These are phyloP conservation scores for Dipteronia sinensis DNA, from an alignment of 345 rosid genomes.

Conservation along the genomic window DNA sequence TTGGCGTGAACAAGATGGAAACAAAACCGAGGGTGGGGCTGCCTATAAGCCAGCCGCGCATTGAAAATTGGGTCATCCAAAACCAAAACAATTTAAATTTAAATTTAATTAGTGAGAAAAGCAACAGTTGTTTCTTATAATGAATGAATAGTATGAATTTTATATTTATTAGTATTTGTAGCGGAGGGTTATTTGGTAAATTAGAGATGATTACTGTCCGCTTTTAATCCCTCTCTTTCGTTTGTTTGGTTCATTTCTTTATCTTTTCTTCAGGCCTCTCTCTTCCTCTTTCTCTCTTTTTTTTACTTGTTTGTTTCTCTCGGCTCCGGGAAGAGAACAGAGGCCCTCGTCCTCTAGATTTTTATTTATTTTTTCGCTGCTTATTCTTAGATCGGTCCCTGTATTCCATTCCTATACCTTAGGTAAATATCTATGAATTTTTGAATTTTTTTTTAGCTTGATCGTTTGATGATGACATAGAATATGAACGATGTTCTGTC, in stretches of 20 bases:
- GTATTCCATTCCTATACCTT: slow-evolving; percentile 9
- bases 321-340: background rate
- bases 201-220: slow-evolving; percentile 22
- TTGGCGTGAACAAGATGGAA: slow-evolving; percentile 48
- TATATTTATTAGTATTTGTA: background rate
- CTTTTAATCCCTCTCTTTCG: slow-evolving; percentile 21
- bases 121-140: slow-evolving; percentile 19
- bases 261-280: slow-evolving; percentile 6
- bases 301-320: slow-evolving; percentile 23
- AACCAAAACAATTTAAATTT: no score
- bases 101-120: background rate
- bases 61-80: slow-evolving; percentile 30
- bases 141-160: background rate
- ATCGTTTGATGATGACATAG: slow-evolving; percentile 26
- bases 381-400: slow-evolving; percentile 37
- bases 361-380: slow-evolving; percentile 7
- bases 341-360: slow-evolving; percentile 4
- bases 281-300: background rate
- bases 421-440: slow-evolving; percentile 34
- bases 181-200: slow-evolving; percentile 37
- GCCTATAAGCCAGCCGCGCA: slow-evolving; percentile 25
- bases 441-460: slow-evolving; percentile 10
- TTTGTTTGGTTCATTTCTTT: background rate
- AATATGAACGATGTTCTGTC: slow-evolving; percentile 8
- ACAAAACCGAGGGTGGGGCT: slow-evolving; percentile 27